phyloP scores from a whole-genome alignment of 495 filamentous ascomycete species.

The Aspergillus taichungensis region DNA sequence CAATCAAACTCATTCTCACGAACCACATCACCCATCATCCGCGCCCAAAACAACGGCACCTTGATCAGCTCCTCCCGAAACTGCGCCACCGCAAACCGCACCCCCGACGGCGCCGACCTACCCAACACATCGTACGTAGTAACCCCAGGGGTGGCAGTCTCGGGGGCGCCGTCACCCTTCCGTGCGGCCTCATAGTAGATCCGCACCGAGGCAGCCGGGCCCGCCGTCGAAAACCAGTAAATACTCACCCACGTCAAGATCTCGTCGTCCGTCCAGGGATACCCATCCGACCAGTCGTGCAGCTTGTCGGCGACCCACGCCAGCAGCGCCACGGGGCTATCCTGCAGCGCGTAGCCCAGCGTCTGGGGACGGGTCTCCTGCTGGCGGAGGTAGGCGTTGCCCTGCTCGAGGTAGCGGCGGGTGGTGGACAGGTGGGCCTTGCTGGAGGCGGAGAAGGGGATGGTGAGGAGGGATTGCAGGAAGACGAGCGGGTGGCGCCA shows the following conservation, averaged over 20 bases:
- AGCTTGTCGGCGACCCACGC: slow-evolving; percentile 51
- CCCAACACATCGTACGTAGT: slow-evolving; percentile 7
- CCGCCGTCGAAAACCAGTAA: slow-evolving; percentile 44
- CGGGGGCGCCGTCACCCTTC: slow-evolving; percentile 3
- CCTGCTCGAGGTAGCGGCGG: slow-evolving; percentile 26
- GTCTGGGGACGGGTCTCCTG: slow-evolving; percentile 45
- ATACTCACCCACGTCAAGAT: slow-evolving; percentile 47
- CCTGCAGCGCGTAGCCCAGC: slow-evolving; percentile 39
- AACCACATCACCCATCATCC: slow-evolving; percentile 33
- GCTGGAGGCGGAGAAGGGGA: slow-evolving; percentile 30
- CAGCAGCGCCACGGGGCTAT: slow-evolving; percentile 42
- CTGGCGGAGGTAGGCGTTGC: slow-evolving; percentile 34
- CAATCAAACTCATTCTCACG: slow-evolving; percentile 29
- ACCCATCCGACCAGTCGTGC: slow-evolving; percentile 40
- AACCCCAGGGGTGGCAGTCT: neutral
- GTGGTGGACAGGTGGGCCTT: slow-evolving; percentile 23
- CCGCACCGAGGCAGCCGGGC: slow-evolving; percentile 37
- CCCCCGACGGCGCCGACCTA: slow-evolving; percentile 12
- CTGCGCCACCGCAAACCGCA: slow-evolving; percentile 34
- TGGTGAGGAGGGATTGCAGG: slow-evolving; percentile 21
- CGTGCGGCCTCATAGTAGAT: slow-evolving; percentile 43
- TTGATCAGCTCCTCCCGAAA: slow-evolving; percentile 37
- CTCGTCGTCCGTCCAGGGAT: slow-evolving; percentile 47
- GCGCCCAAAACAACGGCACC: slow-evolving; percentile 33
- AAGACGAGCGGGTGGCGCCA: slow-evolving; percentile 27